Percentiles rank a stretch among this genome's conserved stretches.
Conservation (phyloP, 2,329 filamentous ascomycete species). For the Phialocephala subalpina region DNA sequence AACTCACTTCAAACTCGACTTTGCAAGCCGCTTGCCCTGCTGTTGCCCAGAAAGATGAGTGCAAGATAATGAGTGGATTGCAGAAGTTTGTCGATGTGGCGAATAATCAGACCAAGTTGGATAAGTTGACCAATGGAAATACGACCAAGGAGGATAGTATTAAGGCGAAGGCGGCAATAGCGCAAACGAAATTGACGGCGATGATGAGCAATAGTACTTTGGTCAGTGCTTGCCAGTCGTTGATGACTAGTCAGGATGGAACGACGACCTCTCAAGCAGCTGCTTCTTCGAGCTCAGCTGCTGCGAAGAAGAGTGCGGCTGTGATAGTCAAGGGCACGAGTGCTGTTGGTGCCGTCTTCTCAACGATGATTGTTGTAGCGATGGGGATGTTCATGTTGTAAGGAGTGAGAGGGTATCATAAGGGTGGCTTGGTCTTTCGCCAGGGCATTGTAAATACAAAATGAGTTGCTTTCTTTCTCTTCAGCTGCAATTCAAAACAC, state of each 20-base stretch:
- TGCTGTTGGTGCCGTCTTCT: neutral
- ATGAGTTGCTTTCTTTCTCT: too few relatives aligned
- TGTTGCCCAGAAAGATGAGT: conserved; percentile 26
- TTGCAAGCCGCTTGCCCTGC: conserved; percentile 37
- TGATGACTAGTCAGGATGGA: conserved; percentile 2
- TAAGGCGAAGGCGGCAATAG: conserved; percentile 15
- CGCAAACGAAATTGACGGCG: conserved; percentile 20
- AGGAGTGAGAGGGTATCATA: neutral
- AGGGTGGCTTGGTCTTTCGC: too few relatives aligned
- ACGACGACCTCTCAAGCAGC: neutral
- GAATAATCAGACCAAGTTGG: conserved; percentile 26
- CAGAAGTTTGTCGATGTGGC: conserved; percentile 23
- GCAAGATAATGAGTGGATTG: conserved; percentile 20
- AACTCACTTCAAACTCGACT: conserved; percentile 33
- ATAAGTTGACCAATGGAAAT: conserved; percentile 25
- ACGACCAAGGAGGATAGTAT: conserved; percentile 21
- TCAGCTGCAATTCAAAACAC: too few relatives aligned
- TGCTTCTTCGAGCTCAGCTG: neutral
- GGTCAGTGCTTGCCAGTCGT: conserved; percentile 24
- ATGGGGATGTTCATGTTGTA: conserved; percentile 20
- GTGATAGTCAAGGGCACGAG: neutral
- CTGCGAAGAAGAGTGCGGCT: conserved; percentile 8
- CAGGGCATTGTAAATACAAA: neutral
- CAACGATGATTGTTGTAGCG: conserved; percentile 8
- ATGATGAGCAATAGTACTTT: conserved; percentile 25